phyloP scores from a whole-genome alignment of 2,329 filamentous ascomycete genomes.

The Trichoderma sp. region DNA sequence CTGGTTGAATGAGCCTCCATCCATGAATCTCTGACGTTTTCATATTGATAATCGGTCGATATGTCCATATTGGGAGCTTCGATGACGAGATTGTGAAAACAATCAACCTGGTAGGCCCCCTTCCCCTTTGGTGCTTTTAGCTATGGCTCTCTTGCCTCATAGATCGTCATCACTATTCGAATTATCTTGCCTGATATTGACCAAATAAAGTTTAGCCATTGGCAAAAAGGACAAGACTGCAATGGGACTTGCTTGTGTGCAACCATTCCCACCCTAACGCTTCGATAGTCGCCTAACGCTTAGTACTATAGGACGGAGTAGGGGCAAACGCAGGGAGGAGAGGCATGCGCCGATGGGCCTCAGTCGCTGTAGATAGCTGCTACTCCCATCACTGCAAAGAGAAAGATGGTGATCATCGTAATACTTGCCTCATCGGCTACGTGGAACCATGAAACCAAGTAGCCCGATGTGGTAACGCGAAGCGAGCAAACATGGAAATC shows the following conservation, averaged over 20 bases:
- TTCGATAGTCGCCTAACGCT: not conserved
- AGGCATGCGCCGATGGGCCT: not conserved
- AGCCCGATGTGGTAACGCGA: conserved; percentile 31
- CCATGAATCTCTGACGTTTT: not conserved
- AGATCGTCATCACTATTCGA: not conserved
- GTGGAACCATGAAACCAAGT: not conserved
- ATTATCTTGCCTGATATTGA: not conserved
- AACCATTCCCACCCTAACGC: not conserved
- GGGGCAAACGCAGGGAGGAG: not conserved
- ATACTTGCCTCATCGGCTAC: conserved; percentile 16
- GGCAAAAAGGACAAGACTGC: not conserved
- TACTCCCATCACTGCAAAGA: not conserved
- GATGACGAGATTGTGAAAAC: not conserved
- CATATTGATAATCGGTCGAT: not conserved
- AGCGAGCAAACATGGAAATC: conserved; percentile 26
- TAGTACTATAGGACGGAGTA: not conserved
- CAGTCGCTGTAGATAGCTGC: not conserved
- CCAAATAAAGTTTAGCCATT: not conserved
- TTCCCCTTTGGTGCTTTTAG: not conserved
- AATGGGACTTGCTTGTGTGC: not conserved
- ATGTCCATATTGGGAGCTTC: not conserved
- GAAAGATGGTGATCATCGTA: conserved; percentile 5
- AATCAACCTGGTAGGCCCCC: not conserved
- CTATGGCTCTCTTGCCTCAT: not conserved
- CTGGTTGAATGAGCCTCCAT: not conserved